Evolutionary conservation across 495 filamentous ascomycete species (phyloP).

Genomic region (Bryoglossum gracile): DNA sequence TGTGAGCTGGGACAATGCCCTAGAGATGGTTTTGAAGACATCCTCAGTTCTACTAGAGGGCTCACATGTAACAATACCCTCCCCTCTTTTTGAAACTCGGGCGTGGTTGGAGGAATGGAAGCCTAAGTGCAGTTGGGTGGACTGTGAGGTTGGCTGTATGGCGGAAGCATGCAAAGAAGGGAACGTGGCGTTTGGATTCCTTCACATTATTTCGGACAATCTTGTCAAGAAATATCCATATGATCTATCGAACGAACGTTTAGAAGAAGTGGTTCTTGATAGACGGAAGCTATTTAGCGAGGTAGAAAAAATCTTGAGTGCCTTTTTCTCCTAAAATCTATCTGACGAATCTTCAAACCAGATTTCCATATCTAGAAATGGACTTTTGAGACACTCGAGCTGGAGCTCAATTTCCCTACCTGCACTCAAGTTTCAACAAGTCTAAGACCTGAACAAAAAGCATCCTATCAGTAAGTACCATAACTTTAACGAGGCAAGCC

Average conservation of each 20-base stretch:
- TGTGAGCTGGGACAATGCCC: not conserved
- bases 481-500: too few species aligned
- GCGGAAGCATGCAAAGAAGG: not conserved
- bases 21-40: not conserved
- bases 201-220: slow-evolving; percentile 1
- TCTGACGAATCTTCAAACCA: too few species aligned
- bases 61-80: not conserved
- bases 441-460: too few species aligned
- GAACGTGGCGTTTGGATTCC: slow-evolving; percentile 3
- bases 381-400: too few species aligned
- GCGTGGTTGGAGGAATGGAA: not conserved
- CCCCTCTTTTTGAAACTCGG: not conserved
- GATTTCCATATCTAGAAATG: too few species aligned
- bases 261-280: too few species aligned
- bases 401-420: too few species aligned
- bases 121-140: not conserved
- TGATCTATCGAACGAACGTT: not conserved
- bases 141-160: not conserved
- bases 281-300: too few species aligned
- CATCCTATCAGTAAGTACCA: too few species aligned
- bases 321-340: too few species aligned
- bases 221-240: not conserved
- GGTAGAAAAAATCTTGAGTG: too few species aligned
- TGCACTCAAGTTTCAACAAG: too few species aligned
- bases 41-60: not conserved